These are phyloP conservation scores for Elongisporangium anandrum DNA, from an alignment of 352 stramenopile genomes.

Conservation along the genomic window DNA sequence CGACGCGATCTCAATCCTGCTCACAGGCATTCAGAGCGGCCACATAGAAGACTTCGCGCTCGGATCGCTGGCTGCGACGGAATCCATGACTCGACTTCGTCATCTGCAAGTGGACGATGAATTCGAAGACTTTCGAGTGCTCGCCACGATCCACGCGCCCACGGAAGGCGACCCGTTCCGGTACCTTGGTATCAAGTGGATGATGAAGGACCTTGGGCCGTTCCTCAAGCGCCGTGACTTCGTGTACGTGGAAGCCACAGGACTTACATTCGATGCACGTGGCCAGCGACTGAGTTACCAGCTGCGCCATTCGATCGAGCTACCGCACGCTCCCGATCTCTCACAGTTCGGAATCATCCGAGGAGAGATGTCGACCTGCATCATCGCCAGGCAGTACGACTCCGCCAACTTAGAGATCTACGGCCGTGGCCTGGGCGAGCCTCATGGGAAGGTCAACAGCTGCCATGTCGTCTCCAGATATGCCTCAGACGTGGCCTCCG, in stretches of 20 bases:
- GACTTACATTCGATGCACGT: conserved; percentile 8
- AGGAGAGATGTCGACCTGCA: conserved; percentile 28
- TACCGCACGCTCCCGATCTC: conserved; percentile 20
- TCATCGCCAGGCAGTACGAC: conserved; percentile 27
- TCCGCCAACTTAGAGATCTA: conserved; percentile 32
- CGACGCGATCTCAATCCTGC: conserved; percentile 7
- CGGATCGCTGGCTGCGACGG: conserved; percentile 33
- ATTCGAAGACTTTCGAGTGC: conserved; percentile 26
- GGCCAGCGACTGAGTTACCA: conserved; percentile 16
- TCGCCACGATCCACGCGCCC: conserved; percentile 25
- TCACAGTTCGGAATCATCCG: conserved; percentile 10
- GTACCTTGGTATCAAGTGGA: conserved; percentile 38
- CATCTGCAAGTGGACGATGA: conserved; percentile 32
- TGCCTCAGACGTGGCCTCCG: conserved; percentile 27
- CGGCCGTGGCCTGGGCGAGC: conserved; percentile 25
- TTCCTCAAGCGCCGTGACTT: conserved; percentile 29
- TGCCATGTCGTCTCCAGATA: conserved; percentile 24
- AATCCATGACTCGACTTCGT: conserved; percentile 29
- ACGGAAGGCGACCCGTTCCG: conserved; percentile 27
- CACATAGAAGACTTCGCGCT: conserved; percentile 45
- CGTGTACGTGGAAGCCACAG: conserved; percentile 31
- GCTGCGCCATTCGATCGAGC: conserved; percentile 21
- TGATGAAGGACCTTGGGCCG: conserved; percentile 15
- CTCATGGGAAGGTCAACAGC: conserved; percentile 28
- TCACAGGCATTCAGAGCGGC: conserved; percentile 30